These are phyloP conservation scores for Sordaria brevicollis DNA, from an alignment of 495 filamentous ascomycete species.

Conservation along the genomic window DNA sequence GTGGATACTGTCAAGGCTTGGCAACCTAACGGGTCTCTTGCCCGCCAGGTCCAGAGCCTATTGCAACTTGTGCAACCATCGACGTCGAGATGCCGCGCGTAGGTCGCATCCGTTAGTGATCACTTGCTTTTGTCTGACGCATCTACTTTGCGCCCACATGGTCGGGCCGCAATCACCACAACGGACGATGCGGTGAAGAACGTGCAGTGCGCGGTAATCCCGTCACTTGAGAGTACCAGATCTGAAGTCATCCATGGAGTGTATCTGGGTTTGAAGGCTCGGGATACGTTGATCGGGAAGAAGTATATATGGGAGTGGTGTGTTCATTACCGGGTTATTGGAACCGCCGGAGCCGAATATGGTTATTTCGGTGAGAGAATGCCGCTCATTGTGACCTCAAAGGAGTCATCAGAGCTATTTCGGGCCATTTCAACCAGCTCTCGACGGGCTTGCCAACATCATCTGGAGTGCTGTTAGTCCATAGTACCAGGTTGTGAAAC, in stretches of 20 bases:
- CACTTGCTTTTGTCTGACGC: not conserved
- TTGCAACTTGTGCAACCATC: not conserved
- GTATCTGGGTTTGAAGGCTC: not conserved
- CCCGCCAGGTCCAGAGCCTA: not conserved
- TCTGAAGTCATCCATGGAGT: not conserved
- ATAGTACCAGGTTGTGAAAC: not conserved
- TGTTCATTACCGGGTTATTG: not conserved
- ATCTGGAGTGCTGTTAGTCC: not conserved
- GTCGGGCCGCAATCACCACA: not conserved
- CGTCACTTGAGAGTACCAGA: not conserved
- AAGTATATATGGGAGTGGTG: not conserved
- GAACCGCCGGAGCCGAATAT: not conserved
- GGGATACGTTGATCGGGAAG: not conserved
- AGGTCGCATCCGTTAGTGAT: not conserved
- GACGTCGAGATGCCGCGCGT: not conserved
- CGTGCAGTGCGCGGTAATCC: not conserved
- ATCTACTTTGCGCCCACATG: not conserved
- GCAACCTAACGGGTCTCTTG: not conserved
- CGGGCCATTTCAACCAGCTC: not conserved
- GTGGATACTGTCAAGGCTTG: not conserved
- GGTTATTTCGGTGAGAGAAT: not conserved
- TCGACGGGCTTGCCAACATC: not conserved
- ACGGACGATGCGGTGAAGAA: not conserved
- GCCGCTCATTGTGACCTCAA: not conserved
- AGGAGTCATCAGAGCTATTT: not conserved